Evolutionary conservation across 768 basidiomycete species (phyloP).

Genomic region (Hypholoma fasciculare): DNA sequence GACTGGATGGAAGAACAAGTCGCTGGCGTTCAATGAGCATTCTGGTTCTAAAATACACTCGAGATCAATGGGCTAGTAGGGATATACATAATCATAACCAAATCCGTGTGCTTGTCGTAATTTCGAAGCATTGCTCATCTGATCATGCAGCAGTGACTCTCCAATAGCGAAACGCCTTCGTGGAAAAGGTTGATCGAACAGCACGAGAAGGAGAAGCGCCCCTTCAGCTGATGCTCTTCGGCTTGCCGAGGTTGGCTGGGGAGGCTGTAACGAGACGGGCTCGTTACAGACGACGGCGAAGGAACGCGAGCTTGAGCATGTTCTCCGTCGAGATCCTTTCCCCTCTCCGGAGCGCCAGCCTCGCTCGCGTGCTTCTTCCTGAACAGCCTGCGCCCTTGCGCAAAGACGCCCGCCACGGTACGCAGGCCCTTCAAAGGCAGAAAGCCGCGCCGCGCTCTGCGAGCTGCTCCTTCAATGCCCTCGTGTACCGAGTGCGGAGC

Average conservation of each 20-base stretch:
- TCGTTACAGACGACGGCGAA: neutral
- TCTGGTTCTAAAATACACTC: no score
- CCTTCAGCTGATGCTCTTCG: neutral
- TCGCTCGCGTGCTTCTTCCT: neutral
- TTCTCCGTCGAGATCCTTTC: neutral
- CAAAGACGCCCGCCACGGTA: neutral
- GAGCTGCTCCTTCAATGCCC: neutral
- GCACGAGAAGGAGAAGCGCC: slow-evolving; percentile 8
- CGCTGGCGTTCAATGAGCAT: no score
- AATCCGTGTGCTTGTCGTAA: no score
- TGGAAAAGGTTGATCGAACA: slow-evolving; percentile 7
- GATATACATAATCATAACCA: no score
- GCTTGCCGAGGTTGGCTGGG: neutral
- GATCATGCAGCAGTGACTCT: neutral
- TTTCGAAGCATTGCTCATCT: neutral
- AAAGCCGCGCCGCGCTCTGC: neutral
- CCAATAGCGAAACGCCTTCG: slow-evolving; percentile 5
- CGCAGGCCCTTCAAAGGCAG: neutral
- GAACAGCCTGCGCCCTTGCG: neutral
- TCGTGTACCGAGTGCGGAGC: slow-evolving; percentile 2
- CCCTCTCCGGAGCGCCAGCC: neutral
- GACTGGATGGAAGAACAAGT: slow-evolving; percentile 46
- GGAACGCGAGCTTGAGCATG: neutral
- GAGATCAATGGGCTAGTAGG: no score
- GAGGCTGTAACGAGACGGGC: neutral